Evolutionary conservation across 208 protist genomes (phyloP).

Genomic region (Acanthamoeba healyi): DNA sequence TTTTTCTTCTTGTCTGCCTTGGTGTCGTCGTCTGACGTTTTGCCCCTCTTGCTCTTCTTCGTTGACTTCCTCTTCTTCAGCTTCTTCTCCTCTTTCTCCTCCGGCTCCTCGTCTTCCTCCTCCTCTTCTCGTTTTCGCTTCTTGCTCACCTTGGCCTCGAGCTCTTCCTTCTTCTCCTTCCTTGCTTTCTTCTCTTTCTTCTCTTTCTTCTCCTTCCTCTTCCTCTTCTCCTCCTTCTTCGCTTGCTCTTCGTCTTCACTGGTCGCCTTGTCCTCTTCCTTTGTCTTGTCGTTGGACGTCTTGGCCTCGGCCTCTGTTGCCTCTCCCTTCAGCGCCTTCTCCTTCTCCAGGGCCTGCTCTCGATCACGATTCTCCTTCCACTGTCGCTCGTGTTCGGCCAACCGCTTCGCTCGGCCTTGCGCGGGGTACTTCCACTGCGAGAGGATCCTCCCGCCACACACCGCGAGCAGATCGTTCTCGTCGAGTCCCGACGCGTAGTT

Average conservation of each 20-base stretch:
- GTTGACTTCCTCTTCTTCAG: neutral
- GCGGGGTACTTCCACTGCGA: constrained; percentile 51
- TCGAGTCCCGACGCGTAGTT: neutral
- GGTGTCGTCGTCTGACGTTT: neutral
- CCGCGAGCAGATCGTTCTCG: constrained; percentile 1
- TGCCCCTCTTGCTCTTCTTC: neutral
- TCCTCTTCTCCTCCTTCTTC: neutral
- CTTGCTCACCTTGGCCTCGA: neutral
- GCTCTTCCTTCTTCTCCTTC: neutral
- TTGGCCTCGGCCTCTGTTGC: neutral
- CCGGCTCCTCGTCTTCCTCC: neutral
- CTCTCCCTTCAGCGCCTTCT: neutral
- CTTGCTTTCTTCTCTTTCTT: neutral
- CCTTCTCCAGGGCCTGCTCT: neutral
- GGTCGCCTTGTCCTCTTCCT: neutral
- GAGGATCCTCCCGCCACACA: constrained; percentile 15
- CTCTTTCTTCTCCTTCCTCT: neutral
- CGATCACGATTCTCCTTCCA: constrained; percentile 45
- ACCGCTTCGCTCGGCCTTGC: neutral
- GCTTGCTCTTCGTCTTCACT: neutral
- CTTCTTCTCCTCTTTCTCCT: neutral
- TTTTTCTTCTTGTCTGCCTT: neutral
- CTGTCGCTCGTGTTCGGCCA: constrained; percentile 32
- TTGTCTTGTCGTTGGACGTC: no score
- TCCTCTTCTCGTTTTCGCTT: neutral